phyloP scores from a whole-genome alignment of 495 filamentous ascomycete genomes.

The Parathielavia appendiculata region DNA sequence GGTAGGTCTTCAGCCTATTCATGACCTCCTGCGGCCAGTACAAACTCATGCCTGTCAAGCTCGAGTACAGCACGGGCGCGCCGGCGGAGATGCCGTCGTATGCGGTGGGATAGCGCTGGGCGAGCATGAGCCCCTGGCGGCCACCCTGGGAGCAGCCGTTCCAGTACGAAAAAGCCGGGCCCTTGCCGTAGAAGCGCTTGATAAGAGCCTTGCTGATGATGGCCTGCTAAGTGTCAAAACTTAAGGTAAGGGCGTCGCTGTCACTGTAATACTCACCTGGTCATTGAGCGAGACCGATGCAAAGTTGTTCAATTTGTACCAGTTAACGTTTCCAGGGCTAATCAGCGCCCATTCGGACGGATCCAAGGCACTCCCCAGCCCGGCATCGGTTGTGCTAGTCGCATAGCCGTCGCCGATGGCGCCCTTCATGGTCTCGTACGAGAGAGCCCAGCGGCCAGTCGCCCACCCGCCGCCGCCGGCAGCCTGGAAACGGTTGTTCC shows the following conservation, averaged over 20 bases:
- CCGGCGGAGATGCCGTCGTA: constrained; percentile 42
- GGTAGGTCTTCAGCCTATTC: constrained; percentile 25
- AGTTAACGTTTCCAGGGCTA: constrained; percentile 41
- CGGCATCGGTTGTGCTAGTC: neutral
- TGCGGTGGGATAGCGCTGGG: constrained; percentile 39
- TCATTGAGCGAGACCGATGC: constrained; percentile 29
- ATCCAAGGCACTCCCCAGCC: neutral
- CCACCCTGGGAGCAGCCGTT: constrained; percentile 45
- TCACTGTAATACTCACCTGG: constrained; percentile 18
- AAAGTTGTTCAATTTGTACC: constrained; percentile 37
- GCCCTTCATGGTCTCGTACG: neutral
- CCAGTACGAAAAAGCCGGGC: constrained; percentile 39
- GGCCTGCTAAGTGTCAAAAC: too few species aligned
- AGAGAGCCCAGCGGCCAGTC: neutral
- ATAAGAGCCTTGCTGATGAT: constrained; percentile 33
- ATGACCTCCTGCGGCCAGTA: constrained; percentile 39
- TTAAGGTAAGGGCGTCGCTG: too few species aligned
- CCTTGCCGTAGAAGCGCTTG: constrained; percentile 32
- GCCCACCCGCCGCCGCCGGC: neutral
- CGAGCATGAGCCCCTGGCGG: constrained; percentile 40
- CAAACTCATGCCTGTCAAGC: constrained; percentile 11
- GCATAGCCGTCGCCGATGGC: constrained; percentile 3
- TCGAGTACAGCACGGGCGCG: constrained; percentile 36
- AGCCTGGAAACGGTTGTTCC: constrained; percentile 1
- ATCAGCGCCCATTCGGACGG: constrained; percentile 15